phyloP scores from a whole-genome alignment of 2,329 filamentous ascomycete genomes.

The Xylariaceae sp. region DNA sequence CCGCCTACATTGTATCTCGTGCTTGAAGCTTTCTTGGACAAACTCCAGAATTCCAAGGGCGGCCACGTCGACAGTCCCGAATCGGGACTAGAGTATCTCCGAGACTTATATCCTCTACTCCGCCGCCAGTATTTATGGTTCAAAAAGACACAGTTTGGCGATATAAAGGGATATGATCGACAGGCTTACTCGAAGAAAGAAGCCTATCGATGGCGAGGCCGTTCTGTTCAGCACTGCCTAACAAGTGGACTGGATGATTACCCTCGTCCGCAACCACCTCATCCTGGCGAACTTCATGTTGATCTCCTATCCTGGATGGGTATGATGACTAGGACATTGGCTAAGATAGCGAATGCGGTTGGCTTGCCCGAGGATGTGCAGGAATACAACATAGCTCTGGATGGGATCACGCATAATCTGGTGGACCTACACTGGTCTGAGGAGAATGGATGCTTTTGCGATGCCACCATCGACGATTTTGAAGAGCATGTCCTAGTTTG shows the following conservation, averaged over 20 bases:
- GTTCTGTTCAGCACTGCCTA: constrained; percentile 79
- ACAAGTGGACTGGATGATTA: constrained; percentile 97
- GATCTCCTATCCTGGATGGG: constrained; percentile 96
- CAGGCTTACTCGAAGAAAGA: constrained; percentile 85
- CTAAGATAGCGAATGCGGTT: constrained; percentile 73
- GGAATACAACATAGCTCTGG: constrained; percentile 66
- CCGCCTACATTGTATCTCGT: constrained; percentile 92
- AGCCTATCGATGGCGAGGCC: constrained; percentile 91
- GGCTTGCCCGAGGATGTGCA: constrained; percentile 70
- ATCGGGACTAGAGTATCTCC: constrained; percentile 29
- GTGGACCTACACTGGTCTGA: constrained; percentile 92
- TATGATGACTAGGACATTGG: constrained; percentile 86
- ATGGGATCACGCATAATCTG: constrained; percentile 78
- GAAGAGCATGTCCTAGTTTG: constrained; percentile 88
- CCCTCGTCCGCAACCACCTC: constrained; percentile 85
- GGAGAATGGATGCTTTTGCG: constrained; percentile 78
- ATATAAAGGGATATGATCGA: constrained; percentile 87
- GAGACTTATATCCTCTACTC: constrained; percentile 59
- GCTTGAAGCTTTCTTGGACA: constrained; percentile 78
- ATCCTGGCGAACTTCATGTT: constrained; percentile 91
- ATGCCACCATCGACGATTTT: constrained; percentile 91
- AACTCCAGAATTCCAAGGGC: constrained; percentile 56
- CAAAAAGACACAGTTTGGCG: constrained; percentile 82
- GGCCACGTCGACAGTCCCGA: constrained; percentile 59
- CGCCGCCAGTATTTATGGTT: constrained; percentile 94